Percentiles rank a stretch among this genome's conserved stretches.
phyloP scores from a whole-genome alignment of 2,329 filamentous ascomycete species.

The Colletotrichum sp. region DNA sequence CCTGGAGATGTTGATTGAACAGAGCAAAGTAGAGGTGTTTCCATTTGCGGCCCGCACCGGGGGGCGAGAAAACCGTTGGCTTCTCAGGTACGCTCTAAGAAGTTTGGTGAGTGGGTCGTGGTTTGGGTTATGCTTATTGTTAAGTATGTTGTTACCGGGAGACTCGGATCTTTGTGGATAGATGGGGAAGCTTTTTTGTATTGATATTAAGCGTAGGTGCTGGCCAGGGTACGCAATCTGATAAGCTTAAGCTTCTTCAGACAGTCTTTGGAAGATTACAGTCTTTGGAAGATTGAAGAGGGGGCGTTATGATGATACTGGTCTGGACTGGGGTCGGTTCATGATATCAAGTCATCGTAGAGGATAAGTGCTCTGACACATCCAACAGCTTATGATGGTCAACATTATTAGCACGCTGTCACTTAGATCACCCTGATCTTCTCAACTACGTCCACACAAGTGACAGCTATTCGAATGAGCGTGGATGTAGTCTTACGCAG shows the following conservation, averaged over 20 bases:
- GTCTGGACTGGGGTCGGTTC: accelerated
- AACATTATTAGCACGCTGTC: accelerated
- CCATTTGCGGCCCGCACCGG: background rate
- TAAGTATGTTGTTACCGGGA: background rate
- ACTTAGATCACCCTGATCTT: accelerated
- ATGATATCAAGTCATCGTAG: accelerated
- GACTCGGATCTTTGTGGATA: background rate
- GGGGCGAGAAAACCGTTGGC: background rate
- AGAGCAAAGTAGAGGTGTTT: background rate
- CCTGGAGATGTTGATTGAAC: background rate
- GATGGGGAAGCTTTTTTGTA: background rate
- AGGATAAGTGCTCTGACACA: background rate
- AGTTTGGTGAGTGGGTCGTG: background rate
- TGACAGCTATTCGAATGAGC: background rate
- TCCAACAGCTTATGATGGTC: accelerated
- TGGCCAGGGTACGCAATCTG: background rate
- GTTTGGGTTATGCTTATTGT: background rate
- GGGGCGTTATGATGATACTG: background rate
- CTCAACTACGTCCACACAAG: accelerated
- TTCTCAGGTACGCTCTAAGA: background rate
- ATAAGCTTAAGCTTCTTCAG: background rate
- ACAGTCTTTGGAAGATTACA: background rate
- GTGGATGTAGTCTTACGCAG: background rate
- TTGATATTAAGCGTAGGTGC: background rate
- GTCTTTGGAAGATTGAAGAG: background rate